A percentile compares a stretch with the other conserved stretches of the same genome.
phyloP scores from a whole-genome alignment of 306 rosid genomes.

The Canavalia gladiata region DNA sequence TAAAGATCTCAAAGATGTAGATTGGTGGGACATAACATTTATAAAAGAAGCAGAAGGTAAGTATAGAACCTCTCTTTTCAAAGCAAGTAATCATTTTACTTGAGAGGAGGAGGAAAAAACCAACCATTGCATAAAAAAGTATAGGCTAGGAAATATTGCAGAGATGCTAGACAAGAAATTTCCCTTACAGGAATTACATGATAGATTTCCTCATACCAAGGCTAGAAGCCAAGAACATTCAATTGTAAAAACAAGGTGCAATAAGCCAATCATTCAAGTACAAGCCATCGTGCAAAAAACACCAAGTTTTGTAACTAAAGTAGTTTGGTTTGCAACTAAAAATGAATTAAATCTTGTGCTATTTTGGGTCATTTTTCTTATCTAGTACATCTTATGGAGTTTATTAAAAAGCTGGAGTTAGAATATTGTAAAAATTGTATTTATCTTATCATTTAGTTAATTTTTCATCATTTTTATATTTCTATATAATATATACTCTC shows the following conservation, averaged over 20 bases:
- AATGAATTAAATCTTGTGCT: not conserved
- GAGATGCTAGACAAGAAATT: slow-evolving; percentile 9
- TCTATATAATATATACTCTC: too few species aligned
- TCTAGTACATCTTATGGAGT: not conserved
- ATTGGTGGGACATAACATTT: not conserved
- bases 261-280: not conserved
- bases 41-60: slow-evolving; percentile 5
- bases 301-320: not conserved
- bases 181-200: not conserved
- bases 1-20: not conserved
- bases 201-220: not conserved
- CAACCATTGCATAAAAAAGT: not conserved
- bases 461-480: too few species aligned
- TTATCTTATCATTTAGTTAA: too few species aligned
- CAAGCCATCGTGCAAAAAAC: not conserved
- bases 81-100: slow-evolving; percentile 8
- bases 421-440: not conserved
- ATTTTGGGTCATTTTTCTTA: not conserved
- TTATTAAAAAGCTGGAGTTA: not conserved
- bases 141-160: not conserved
- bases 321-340: not conserved
- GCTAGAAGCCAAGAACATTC: not conserved
- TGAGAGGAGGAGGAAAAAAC: not conserved
- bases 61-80: not conserved
- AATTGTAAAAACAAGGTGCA: not conserved